Conservation (phyloP, 2,329 filamentous ascomycete species). For the Paecilomyces sp. region DNA sequence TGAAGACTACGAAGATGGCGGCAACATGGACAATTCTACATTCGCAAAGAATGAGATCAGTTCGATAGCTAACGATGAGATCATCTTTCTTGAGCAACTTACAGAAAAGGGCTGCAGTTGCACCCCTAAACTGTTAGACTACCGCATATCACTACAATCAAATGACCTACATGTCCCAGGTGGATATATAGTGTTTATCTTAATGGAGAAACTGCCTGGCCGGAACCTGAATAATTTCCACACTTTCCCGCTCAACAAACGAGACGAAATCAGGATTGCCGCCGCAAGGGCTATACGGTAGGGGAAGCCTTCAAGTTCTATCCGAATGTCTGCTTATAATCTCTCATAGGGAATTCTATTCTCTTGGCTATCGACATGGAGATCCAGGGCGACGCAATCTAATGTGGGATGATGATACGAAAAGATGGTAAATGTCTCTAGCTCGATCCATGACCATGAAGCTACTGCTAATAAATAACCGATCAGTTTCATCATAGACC, state of each 20-base stretch:
- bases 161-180: background rate
- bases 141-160: background rate
- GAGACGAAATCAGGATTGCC: background rate
- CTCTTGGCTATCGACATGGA: background rate
- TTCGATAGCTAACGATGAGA: background rate
- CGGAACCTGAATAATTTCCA: background rate
- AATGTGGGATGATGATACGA: background rate
- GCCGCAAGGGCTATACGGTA: background rate
- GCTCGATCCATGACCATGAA: background rate
- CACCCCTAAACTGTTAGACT: background rate
- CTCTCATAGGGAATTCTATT: background rate
- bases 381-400: background rate
- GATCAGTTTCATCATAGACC: too few species aligned
- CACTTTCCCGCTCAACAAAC: background rate
- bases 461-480: too few species aligned
- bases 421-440: background rate
- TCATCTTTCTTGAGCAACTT: background rate
- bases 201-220: background rate
- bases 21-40: background rate
- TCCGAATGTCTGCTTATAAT: background rate
- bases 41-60: background rate
- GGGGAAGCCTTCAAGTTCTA: background rate
- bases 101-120: background rate
- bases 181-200: background rate
- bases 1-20: background rate